Base-by-base conservation (phyloP, 2,329 filamentous ascomycete species). In the Chaetoscypha palmicola region DNA sequence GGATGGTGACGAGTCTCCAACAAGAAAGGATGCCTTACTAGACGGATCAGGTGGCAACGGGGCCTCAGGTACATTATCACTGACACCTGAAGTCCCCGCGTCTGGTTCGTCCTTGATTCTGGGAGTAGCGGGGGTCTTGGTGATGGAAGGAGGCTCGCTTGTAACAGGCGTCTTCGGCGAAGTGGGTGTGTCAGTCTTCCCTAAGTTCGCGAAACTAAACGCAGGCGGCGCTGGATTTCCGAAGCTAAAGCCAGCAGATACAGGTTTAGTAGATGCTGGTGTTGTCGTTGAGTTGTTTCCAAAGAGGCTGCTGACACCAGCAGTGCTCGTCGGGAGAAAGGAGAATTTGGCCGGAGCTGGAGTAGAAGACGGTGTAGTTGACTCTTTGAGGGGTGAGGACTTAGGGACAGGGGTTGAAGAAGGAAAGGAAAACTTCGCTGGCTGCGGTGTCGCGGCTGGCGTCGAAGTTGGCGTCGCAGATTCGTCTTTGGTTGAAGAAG, bases 31-130 rank as follows among this genome's bases (percentile, higher is more conserved):
- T 17, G 51, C 45, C 46, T 65, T 66, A 49, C 58, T 65, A 3
- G 62, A 62, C 8, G 67, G 58, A 52, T 71, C 68, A 17, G 70
- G 67, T 7, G 71, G 68, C 9, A 72, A 49, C 16, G 71, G 68
- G 7, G 66, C 63, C 38, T 68, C 62, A 11, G 49, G 56, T 17
- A 58, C 54, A 23, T 51, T 49, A 36, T 46, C 42, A 22, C 45
- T 42, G 41, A 53, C 35, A 30, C 38, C 36, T 23, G 20, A 21
- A 36, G 55, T 45, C 19, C 55, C 48, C 19, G 22, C 31, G 3
- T 40, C 31, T 26, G 54, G 48, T 42, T 62, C 59, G 28, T 54
- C 12, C 41, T 61, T 60, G 12, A 60, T 49, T 31, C 51, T 47
- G 9, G 51, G 52, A 16, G 55, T 50, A 31, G 45, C 34, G 5